Evolutionary conservation across 2,329 filamentous ascomycete genomes (phyloP).

Genomic region (Aureobasidium sp.): DNA sequence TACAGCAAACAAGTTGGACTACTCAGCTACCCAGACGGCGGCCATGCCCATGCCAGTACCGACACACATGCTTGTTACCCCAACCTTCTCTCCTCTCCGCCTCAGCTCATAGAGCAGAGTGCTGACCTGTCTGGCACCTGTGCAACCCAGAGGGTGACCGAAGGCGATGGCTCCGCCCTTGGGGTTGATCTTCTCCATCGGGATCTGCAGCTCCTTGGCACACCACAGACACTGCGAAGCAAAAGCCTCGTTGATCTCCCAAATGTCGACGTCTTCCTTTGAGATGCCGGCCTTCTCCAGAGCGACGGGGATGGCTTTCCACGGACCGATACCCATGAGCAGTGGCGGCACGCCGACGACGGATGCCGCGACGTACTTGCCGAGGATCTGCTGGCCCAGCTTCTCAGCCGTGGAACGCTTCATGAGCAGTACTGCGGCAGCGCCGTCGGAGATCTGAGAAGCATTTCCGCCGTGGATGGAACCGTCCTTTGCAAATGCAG

Average conservation of each 20-base stretch:
- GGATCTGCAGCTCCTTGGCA: slow-evolving; percentile 75
- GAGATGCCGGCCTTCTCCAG: slow-evolving; percentile 77
- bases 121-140: slow-evolving; percentile 85
- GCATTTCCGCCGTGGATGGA: slow-evolving; percentile 95
- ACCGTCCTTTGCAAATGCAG: slow-evolving; percentile 85
- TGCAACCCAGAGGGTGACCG: slow-evolving; percentile 85
- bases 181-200: slow-evolving; percentile 83
- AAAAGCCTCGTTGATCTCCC: slow-evolving; percentile 99
- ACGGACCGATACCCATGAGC: slow-evolving; percentile 92
- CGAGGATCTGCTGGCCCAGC: slow-evolving; percentile 79
- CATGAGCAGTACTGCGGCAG: slow-evolving; percentile 92
- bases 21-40: slow-evolving; percentile 91
- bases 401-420: slow-evolving; percentile 81
- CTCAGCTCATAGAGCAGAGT: slow-evolving; percentile 85
- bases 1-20: no score
- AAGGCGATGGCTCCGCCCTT: slow-evolving; percentile 96
- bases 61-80: slow-evolving; percentile 87
- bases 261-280: slow-evolving; percentile 91
- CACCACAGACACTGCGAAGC: slow-evolving; percentile 93
- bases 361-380: slow-evolving; percentile 81
- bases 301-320: slow-evolving; percentile 89
- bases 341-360: slow-evolving; percentile 84
- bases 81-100: slow-evolving; percentile 74
- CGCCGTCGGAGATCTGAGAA: slow-evolving; percentile 89
- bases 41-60: slow-evolving; percentile 94